phyloP scores from a whole-genome alignment of 257 asterid species.

The Solanum bulbocastanum region DNA sequence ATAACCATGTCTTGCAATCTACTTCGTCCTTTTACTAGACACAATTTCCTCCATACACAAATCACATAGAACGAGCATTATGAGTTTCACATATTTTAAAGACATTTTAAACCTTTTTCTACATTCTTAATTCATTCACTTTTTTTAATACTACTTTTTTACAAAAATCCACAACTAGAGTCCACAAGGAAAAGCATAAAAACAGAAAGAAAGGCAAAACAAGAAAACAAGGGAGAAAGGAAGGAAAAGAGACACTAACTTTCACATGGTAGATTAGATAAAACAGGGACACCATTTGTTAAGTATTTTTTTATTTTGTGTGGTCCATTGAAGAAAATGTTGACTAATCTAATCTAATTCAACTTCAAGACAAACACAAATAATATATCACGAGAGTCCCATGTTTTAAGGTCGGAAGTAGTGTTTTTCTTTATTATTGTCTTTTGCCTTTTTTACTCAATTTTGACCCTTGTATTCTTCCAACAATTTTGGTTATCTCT shows the following conservation, averaged over 20 bases:
- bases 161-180: neutral
- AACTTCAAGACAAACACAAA: neutral
- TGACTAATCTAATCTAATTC: constrained; percentile 2
- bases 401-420: neutral
- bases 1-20: neutral
- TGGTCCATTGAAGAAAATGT: neutral
- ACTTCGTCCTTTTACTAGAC: neutral
- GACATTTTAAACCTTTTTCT: too few species aligned
- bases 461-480: neutral
- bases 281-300: neutral
- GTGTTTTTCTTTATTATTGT: neutral
- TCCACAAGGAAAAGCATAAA: neutral
- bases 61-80: neutral
- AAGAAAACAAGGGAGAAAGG: neutral
- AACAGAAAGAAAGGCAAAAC: neutral
- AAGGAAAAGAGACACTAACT: neutral
- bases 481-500: neutral
- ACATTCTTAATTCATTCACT: neutral
- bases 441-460: neutral
- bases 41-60: too few species aligned
- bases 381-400: constrained; percentile 6
- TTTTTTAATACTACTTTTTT: too few species aligned
- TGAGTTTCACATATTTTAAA: neutral
- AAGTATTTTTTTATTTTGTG: neutral
- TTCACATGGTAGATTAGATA: neutral